These are phyloP conservation scores for Haplosporangium sp. DNA, from an alignment of 371 early-diverging fungal species.

Conservation along the genomic window DNA sequence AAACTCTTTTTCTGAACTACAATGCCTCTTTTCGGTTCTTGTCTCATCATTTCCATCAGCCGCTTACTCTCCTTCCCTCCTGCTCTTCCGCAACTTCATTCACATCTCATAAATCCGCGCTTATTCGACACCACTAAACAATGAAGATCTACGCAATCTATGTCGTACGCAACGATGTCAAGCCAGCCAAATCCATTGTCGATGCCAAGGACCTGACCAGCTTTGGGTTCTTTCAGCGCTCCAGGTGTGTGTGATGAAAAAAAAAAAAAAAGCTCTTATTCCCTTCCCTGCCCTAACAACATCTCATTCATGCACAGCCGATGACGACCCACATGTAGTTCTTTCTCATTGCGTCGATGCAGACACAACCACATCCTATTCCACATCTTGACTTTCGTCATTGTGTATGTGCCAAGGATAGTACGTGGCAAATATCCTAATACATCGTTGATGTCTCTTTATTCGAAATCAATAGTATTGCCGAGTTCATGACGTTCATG, in stretches of 20 bases:
- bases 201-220: constrained; percentile 75
- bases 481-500: constrained; percentile 92
- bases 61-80: neutral
- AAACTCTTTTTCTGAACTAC: neutral
- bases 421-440: constrained; percentile 5
- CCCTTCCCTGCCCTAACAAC: neutral
- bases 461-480: constrained; percentile 65
- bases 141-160: constrained; percentile 70
- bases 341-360: no score
- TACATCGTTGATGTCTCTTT: neutral
- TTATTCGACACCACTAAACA: neutral
- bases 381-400: neutral
- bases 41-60: neutral
- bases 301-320: neutral
- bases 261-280: neutral
- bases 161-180: constrained; percentile 61
- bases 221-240: constrained; percentile 91
- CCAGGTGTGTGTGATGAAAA: constrained; percentile 64
- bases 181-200: constrained; percentile 54
- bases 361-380: neutral
- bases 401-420: no score
- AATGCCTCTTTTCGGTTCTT: constrained; percentile 16
- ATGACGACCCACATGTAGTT: no score
- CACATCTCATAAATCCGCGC: neutral
- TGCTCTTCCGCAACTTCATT: neutral